Evolutionary conservation across 2,329 filamentous ascomycete genomes (phyloP).

Genomic region (Podosphaera fusca): DNA sequence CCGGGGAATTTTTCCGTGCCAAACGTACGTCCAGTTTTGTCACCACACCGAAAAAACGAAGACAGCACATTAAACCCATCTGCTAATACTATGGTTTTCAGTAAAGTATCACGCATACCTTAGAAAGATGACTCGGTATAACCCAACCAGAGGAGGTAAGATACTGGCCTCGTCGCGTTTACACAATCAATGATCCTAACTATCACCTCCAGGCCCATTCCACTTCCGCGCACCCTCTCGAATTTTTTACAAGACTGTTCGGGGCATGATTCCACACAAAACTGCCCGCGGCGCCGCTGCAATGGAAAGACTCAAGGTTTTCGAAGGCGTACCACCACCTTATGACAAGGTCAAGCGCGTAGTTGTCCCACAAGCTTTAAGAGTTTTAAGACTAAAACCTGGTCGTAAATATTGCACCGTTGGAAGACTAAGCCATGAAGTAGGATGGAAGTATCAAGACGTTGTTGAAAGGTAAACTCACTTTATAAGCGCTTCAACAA

Average conservation of each 20-base stretch:
- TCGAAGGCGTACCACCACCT: slow-evolving; percentile 95
- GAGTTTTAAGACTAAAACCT: slow-evolving; percentile 89
- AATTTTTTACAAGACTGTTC: slow-evolving; percentile 99
- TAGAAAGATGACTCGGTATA: slow-evolving; percentile 99
- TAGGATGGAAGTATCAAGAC: slow-evolving; percentile 99
- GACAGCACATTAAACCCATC: background rate
- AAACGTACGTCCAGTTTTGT: slow-evolving; percentile 65
- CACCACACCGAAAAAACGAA: background rate
- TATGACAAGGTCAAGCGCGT: slow-evolving; percentile 99
- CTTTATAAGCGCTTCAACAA: background rate
- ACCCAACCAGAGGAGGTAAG: slow-evolving; percentile 88
- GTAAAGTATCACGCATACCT: slow-evolving; percentile 99
- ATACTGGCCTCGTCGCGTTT: background rate
- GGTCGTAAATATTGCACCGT: slow-evolving; percentile 99
- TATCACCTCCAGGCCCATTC: slow-evolving; percentile 57
- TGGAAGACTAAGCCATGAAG: slow-evolving; percentile 91
- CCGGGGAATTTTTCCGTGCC: slow-evolving; percentile 99
- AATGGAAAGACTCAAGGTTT: slow-evolving; percentile 97
- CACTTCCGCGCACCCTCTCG: slow-evolving; percentile 98
- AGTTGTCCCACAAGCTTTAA: slow-evolving; percentile 94
- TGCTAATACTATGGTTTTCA: slow-evolving; percentile 24
- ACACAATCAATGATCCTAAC: slow-evolving; percentile 5
- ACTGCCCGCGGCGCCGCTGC: slow-evolving; percentile 91
- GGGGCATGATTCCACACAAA: slow-evolving; percentile 99
- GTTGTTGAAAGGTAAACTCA: slow-evolving; percentile 73